A percentile compares a stretch with the other conserved stretches of the same genome.
Conservation (phyloP, 306 rosid genomes). For the Quercus alba region DNA sequence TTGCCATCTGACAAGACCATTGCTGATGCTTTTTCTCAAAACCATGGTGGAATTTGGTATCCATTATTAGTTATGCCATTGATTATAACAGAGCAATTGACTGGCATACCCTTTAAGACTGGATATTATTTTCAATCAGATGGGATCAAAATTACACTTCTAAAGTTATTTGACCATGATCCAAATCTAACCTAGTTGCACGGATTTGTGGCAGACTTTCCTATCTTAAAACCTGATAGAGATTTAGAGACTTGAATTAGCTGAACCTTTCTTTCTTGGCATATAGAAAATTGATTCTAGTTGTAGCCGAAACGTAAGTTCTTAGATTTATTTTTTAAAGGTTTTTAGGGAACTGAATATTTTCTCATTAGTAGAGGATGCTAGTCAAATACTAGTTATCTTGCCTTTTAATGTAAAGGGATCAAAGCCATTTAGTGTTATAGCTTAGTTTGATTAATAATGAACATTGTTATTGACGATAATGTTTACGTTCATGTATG, state of each 20-base stretch:
- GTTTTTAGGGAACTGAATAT: constrained; percentile 10
- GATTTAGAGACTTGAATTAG: neutral
- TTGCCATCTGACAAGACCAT: constrained; percentile 19
- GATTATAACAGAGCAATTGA: neutral
- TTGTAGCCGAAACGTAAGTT: constrained; percentile 21
- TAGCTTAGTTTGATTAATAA: neutral
- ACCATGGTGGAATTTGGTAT: neutral
- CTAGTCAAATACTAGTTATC: constrained; percentile 6
- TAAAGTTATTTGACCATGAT: neutral
- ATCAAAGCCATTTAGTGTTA: neutral
- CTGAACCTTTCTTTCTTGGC: constrained; percentile 12
- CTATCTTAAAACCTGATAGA: neutral
- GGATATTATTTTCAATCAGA: neutral
- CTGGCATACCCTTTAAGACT: neutral
- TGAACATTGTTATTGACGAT: too few species aligned
- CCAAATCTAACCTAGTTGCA: constrained; percentile 25
- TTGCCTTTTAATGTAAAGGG: neutral
- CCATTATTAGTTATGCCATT: neutral
- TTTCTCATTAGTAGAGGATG: constrained; percentile 7
- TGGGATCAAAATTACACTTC: neutral
- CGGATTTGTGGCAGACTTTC: neutral
- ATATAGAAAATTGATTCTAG: constrained; percentile 25
- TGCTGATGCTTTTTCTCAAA: constrained; percentile 6
- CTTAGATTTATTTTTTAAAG: constrained; percentile 10
- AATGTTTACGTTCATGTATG: neutral